Evolutionary conservation across 179 eudicot species (phyloP).

Genomic region (Gypsophila paniculata): DNA sequence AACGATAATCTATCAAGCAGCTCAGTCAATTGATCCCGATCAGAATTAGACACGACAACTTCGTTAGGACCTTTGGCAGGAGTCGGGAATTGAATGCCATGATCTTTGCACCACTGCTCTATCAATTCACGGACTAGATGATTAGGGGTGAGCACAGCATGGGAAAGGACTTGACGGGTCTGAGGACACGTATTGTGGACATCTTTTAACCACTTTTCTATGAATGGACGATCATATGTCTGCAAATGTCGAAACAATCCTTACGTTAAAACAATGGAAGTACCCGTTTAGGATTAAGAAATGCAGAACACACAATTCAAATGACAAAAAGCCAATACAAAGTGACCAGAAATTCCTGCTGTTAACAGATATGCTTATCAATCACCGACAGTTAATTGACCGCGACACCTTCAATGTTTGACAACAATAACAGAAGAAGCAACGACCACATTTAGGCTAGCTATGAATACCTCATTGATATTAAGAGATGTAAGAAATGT

Average conservation of each 20-base stretch:
- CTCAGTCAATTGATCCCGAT: constrained; percentile 37
- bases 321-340: not conserved
- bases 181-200: constrained; percentile 65
- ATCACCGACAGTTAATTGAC: not conserved
- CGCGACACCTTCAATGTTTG: not conserved
- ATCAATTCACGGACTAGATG: constrained; percentile 55
- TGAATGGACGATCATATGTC: constrained; percentile 81
- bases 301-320: not conserved
- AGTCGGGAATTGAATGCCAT: constrained; percentile 45
- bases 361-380: not conserved
- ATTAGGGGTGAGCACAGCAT: constrained; percentile 57
- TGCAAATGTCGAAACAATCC: constrained; percentile 28
- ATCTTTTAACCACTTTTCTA: constrained; percentile 65
- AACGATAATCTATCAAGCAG: constrained; percentile 56
- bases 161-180: constrained; percentile 66
- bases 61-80: constrained; percentile 32
- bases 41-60: constrained; percentile 40
- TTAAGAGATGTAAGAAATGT: too few relatives aligned
- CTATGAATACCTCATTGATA: too few relatives aligned
- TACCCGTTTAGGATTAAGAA: not conserved
- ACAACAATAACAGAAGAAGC: not conserved
- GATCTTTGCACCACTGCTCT: constrained; percentile 62
- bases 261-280: not conserved
- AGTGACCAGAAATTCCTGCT: not conserved
- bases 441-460: not conserved